Conservation (phyloP, 805 yeast species). For the Zygotorulaspora chibaensis region DNA sequence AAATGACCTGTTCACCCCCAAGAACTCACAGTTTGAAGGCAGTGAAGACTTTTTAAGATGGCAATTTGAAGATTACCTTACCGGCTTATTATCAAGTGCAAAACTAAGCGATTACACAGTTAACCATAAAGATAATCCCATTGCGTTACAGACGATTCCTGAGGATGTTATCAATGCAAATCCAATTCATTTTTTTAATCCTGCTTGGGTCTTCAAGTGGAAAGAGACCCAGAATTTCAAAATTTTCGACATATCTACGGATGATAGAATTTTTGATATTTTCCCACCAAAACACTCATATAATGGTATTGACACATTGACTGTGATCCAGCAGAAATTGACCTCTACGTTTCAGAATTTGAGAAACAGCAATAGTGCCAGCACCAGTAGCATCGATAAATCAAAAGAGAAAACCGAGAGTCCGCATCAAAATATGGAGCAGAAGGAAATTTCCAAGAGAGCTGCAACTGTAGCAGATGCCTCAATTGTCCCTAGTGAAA, state of each 20-base stretch:
- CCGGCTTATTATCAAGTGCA: constrained; percentile 66
- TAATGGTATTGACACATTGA: constrained; percentile 28
- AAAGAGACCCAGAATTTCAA: constrained; percentile 49
- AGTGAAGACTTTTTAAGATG: constrained; percentile 85
- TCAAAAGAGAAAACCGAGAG: constrained; percentile 3
- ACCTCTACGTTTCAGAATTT: constrained; percentile 32
- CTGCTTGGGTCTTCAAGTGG: constrained; percentile 50
- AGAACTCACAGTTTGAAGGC: constrained; percentile 52
- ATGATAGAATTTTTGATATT: constrained; percentile 64
- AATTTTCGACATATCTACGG: constrained; percentile 54
- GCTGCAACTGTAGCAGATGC: constrained; percentile 2
- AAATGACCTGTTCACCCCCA: constrained; percentile 39
- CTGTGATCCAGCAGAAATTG: constrained; percentile 29
- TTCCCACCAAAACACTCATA: constrained; percentile 46
- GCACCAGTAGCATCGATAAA: constrained; percentile 3
- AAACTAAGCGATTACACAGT: constrained; percentile 60
- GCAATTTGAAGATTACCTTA: constrained; percentile 85
- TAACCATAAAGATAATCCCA: constrained; percentile 35
- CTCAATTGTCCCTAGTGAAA: background rate
- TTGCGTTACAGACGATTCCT: constrained; percentile 34
- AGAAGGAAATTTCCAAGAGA: constrained; percentile 1
- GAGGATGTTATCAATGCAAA: constrained; percentile 30
- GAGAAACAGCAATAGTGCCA: constrained; percentile 20
- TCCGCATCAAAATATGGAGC: constrained; percentile 2
- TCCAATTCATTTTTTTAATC: constrained; percentile 41